Conservation (phyloP, 306 rosid genomes). For the Casuarina equisetifolia region DNA sequence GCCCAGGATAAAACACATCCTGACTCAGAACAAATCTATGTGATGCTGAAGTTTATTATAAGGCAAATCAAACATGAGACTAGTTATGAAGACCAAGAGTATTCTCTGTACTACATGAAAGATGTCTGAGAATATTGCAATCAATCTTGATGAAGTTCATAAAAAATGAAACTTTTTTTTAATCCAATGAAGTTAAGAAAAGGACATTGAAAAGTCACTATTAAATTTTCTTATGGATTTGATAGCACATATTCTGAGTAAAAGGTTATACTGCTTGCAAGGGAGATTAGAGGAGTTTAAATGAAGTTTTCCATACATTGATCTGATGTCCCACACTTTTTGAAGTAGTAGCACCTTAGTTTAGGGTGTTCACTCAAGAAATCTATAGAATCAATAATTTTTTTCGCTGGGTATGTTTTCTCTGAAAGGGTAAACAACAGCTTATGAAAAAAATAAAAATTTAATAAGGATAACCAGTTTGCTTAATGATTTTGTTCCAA, state of each 20-base stretch:
- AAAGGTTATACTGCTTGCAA: neutral
- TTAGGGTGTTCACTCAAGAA: neutral
- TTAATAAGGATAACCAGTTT: too few relatives aligned
- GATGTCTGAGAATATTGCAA: slow-evolving; percentile 28
- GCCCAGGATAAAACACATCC: slow-evolving; percentile 73
- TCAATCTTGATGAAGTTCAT: slow-evolving; percentile 15
- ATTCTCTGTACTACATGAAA: slow-evolving; percentile 27
- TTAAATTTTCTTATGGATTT: neutral
- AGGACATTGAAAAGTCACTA: neutral
- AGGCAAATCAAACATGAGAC: slow-evolving; percentile 55
- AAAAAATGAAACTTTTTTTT: slow-evolving; percentile 2
- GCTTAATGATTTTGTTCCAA: neutral
- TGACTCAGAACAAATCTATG: slow-evolving; percentile 51
- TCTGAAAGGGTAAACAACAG: neutral
- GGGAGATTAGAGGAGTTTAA: neutral
- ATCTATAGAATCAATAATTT: neutral
- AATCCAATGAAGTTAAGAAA: neutral
- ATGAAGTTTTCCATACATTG: neutral
- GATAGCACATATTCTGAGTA: neutral
- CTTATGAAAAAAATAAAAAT: neutral
- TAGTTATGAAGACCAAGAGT: slow-evolving; percentile 36
- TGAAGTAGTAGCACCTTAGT: neutral
- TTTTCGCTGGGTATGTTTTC: neutral
- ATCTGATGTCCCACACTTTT: neutral
- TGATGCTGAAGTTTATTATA: slow-evolving; percentile 50